These are phyloP conservation scores for Hericium rajendrae DNA, from an alignment of 768 basidiomycete species.

Conservation along the genomic window DNA sequence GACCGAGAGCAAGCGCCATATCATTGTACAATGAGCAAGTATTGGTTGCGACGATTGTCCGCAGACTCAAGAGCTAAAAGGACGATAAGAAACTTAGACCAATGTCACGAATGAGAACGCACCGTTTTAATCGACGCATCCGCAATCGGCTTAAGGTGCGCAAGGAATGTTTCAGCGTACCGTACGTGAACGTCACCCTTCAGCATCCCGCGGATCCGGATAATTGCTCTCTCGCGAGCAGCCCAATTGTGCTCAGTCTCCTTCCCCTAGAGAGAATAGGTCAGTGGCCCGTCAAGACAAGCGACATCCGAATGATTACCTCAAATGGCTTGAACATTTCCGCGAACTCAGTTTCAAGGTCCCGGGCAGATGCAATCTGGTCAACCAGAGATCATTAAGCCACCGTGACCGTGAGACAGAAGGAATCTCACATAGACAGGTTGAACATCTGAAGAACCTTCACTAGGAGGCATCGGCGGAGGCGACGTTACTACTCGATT, in stretches of 20 bases:
- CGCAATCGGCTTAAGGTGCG: constrained; percentile 68
- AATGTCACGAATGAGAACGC: constrained; percentile 7
- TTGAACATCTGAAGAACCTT: constrained; percentile 33
- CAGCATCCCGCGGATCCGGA: constrained; percentile 80
- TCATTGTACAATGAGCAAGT: constrained; percentile 74
- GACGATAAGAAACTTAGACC: constrained; percentile 2
- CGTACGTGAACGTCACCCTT: constrained; percentile 73
- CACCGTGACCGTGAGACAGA: background rate
- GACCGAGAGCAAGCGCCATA: constrained; percentile 54
- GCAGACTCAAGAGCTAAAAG: constrained; percentile 71
- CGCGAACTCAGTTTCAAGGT: constrained; percentile 80
- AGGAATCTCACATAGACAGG: constrained; percentile 55
- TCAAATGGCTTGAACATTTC: constrained; percentile 75
- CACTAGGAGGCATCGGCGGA: constrained; percentile 29
- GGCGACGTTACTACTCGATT: constrained; percentile 25
- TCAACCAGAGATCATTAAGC: background rate
- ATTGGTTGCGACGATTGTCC: constrained; percentile 81
- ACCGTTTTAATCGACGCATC: constrained; percentile 83
- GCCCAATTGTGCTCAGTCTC: constrained; percentile 97
- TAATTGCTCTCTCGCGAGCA: constrained; percentile 65
- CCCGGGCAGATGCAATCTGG: constrained; percentile 75
- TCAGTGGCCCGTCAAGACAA: too few relatives aligned
- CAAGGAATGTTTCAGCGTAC: constrained; percentile 66
- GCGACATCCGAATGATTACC: constrained; percentile 27
- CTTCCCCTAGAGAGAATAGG: constrained; percentile 51